phyloP scores from a whole-genome alignment of 1,284 basidiomycete species.

The Athelia sp. region DNA sequence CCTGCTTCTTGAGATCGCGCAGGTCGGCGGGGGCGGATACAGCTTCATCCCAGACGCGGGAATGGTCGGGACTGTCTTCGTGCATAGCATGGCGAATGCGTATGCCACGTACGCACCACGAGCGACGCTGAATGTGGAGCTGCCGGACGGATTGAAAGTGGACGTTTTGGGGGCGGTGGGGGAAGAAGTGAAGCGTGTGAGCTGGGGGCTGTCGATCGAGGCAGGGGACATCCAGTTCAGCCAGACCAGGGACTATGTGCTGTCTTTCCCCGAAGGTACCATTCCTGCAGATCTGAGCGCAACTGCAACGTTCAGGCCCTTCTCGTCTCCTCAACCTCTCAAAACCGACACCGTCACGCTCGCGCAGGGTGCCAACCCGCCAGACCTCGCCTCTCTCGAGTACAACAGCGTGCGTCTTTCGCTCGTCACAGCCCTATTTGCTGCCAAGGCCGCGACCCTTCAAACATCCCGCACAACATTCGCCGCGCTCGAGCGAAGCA shows the following conservation, averaged over 20 bases:
- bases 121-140: not conserved
- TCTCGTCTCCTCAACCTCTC: not conserved
- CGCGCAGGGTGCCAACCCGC: not conserved
- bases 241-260: not conserved
- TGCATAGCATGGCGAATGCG: not conserved
- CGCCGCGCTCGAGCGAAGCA: not conserved
- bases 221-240: not conserved
- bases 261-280: not conserved
- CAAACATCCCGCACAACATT: not conserved
- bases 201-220: not conserved
- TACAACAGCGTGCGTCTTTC: not conserved
- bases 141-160: not conserved
- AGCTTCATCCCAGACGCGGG: not conserved
- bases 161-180: not conserved
- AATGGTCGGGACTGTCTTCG: not conserved
- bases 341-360: not conserved
- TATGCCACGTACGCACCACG: not conserved
- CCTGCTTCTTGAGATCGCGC: not conserved
- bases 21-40: not conserved
- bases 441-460: not conserved
- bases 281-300: not conserved
- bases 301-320: not conserved
- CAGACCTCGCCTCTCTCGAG: not conserved
- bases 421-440: not conserved
- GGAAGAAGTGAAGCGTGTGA: not conserved